phyloP scores from a whole-genome alignment of 2,329 filamentous ascomycete genomes.

The Trichoderma sp. region DNA sequence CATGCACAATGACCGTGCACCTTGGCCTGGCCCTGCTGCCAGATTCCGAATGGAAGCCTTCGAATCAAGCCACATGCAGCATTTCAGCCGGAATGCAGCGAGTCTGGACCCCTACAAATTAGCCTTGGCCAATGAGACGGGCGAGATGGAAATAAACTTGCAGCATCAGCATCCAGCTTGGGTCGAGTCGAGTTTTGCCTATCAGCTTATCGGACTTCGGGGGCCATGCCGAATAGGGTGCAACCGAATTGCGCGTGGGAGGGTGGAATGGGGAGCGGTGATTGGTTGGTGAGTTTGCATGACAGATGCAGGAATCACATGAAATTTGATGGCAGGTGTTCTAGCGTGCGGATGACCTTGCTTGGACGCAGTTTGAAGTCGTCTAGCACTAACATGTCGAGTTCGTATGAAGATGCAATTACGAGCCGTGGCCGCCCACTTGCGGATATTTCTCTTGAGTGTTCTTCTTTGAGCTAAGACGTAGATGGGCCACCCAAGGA shows the following conservation, averaged over 20 bases:
- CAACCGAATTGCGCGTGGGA: neutral
- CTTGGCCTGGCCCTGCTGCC: neutral
- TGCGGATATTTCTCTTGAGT: neutral
- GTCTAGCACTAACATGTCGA: neutral
- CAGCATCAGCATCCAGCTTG: neutral
- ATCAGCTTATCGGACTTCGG: slow-evolving; percentile 6
- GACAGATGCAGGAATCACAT: slow-evolving; percentile 9
- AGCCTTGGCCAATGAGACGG: neutral
- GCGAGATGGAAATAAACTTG: slow-evolving; percentile 5
- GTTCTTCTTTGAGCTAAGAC: neutral
- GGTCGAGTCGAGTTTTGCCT: slow-evolving; percentile 3
- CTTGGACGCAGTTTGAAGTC: neutral
- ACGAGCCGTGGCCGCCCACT: neutral
- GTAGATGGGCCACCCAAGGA: neutral
- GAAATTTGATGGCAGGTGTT: slow-evolving; percentile 1
- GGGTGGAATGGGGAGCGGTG: neutral
- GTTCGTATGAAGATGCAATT: neutral
- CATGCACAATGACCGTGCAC: neutral
- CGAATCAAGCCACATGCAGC: slow-evolving; percentile 4
- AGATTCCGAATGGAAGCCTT: neutral
- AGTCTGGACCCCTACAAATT: neutral
- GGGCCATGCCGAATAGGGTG: neutral
- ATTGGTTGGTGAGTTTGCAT: neutral
- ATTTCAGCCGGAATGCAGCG: slow-evolving; percentile 5
- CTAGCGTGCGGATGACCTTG: neutral